phyloP scores from a whole-genome alignment of 73 alveolate genomes.

The Stentor roeselii region DNA sequence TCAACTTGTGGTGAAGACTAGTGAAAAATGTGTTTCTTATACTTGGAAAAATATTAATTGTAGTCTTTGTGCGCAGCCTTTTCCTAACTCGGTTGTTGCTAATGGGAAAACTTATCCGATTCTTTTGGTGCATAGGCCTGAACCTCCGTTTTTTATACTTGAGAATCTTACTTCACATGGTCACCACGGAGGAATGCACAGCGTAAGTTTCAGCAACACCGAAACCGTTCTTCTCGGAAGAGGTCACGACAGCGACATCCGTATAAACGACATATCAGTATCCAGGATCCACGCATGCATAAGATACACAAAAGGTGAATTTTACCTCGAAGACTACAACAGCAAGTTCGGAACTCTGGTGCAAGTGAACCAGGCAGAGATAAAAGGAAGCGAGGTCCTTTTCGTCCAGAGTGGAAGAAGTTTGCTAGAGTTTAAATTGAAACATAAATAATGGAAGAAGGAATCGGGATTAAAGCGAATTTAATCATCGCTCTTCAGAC shows the following conservation, averaged over 20 bases:
- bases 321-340: slow-evolving; percentile 48
- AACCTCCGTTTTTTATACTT: not conserved
- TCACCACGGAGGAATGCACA: not conserved
- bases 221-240: slow-evolving; percentile 38
- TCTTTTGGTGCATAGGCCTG: not conserved
- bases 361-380: not conserved
- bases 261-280: slow-evolving; percentile 69
- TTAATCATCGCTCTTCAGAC: not conserved
- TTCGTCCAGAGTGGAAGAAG: slow-evolving; percentile 6
- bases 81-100: slow-evolving; percentile 39
- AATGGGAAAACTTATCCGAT: slow-evolving; percentile 12
- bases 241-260: slow-evolving; percentile 67
- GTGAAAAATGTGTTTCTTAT: not conserved
- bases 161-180: not conserved
- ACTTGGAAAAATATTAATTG: slow-evolving; percentile 54
- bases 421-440: not conserved
- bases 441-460: not conserved
- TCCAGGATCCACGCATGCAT: slow-evolving; percentile 71
- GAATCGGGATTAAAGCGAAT: not conserved
- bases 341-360: slow-evolving; percentile 62
- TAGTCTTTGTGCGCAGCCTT: slow-evolving; percentile 52
- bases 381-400: not conserved
- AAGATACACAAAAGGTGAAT: slow-evolving; percentile 19
- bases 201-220: not conserved
- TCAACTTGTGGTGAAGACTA: slow-evolving; percentile 25